A percentile compares a stretch with the other conserved stretches of the same genome.
Conservation (phyloP, 2,329 filamentous ascomycete species). For the Plectosphaerella sp. region DNA sequence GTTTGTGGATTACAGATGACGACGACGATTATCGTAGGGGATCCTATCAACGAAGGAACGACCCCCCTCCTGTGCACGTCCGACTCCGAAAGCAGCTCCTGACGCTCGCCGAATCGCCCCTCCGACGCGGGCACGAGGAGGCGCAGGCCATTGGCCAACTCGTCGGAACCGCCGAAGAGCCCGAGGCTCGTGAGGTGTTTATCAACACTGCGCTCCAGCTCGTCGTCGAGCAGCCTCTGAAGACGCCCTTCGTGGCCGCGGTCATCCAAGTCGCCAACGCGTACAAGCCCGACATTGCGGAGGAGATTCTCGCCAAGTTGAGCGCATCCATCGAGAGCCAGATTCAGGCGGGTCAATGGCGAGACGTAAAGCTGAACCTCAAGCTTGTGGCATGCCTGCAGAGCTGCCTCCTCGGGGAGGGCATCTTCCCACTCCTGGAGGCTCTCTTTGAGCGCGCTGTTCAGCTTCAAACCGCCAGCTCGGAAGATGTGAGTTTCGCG, state of each 20-base stretch:
- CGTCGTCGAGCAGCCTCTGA: conserved; percentile 86
- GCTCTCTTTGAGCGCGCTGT: conserved; percentile 91
- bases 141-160: conserved; percentile 69
- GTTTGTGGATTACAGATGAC: conserved; percentile 50
- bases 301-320: conserved; percentile 63
- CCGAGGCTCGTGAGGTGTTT: conserved; percentile 70
- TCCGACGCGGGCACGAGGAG: conserved; percentile 76
- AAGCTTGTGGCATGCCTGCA: conserved; percentile 89
- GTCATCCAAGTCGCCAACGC: conserved; percentile 77
- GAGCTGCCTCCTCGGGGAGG: conserved; percentile 73
- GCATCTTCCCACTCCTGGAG: conserved; percentile 78
- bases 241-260: conserved; percentile 91
- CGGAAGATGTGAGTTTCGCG: conserved; percentile 72
- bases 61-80: conserved; percentile 63
- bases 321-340: conserved; percentile 59
- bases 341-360: conserved; percentile 74
- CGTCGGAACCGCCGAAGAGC: conserved; percentile 80
- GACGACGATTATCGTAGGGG: conserved; percentile 72
- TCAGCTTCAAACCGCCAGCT: conserved; percentile 86
- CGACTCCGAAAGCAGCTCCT: conserved; percentile 76
- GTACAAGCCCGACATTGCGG: conserved; percentile 69
- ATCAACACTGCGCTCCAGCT: conserved; percentile 71
- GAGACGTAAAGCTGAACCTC: conserved; percentile 83
- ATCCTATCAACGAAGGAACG: conserved; percentile 64
- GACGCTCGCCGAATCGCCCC: conserved; percentile 74